Conservation (phyloP, 306 rosid genomes). For the Cucumis melo region DNA sequence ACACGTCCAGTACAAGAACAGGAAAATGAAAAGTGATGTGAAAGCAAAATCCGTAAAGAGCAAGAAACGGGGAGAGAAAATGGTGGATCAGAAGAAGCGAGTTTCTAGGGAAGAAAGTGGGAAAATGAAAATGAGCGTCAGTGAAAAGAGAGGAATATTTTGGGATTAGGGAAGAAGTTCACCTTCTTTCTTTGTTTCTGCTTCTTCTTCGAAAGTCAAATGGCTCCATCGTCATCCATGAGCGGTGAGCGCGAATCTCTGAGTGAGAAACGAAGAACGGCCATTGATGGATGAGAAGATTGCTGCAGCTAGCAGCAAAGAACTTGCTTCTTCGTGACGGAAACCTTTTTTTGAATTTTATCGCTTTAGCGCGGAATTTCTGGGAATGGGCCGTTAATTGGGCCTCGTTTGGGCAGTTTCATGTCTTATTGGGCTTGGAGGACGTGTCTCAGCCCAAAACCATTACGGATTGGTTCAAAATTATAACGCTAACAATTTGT, state of each 20-base stretch:
- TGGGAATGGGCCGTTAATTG: not conserved
- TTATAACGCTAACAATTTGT: no score
- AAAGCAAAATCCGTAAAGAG: conserved; percentile 26
- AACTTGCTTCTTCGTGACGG: not conserved
- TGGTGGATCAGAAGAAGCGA: conserved; percentile 16
- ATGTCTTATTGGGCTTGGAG: not conserved
- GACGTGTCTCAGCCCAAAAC: no score
- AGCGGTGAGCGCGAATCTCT: not conserved
- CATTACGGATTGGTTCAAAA: no score
- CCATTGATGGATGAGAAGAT: conserved; percentile 1
- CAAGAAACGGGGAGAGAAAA: conserved; percentile 42
- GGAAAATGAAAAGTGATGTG: conserved; percentile 12
- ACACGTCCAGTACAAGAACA: not conserved
- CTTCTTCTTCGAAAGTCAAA: conserved; percentile 34
- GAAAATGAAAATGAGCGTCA: not conserved
- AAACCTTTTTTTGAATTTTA: not conserved
- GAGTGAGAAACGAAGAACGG: not conserved
- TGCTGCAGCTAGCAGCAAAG: conserved; percentile 9
- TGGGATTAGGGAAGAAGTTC: conserved; percentile 16
- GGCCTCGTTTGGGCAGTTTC: not conserved
- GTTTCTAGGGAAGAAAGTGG: conserved; percentile 22
- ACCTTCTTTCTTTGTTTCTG: not conserved
- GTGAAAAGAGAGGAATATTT: conserved; percentile 20
- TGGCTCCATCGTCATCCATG: conserved; percentile 6
- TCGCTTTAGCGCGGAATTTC: not conserved